Evolutionary conservation across 2,329 filamentous ascomycete genomes (phyloP), one percentile per base, ranked within the genome.

Genomic region (Scytalidium lignicola): DNA sequence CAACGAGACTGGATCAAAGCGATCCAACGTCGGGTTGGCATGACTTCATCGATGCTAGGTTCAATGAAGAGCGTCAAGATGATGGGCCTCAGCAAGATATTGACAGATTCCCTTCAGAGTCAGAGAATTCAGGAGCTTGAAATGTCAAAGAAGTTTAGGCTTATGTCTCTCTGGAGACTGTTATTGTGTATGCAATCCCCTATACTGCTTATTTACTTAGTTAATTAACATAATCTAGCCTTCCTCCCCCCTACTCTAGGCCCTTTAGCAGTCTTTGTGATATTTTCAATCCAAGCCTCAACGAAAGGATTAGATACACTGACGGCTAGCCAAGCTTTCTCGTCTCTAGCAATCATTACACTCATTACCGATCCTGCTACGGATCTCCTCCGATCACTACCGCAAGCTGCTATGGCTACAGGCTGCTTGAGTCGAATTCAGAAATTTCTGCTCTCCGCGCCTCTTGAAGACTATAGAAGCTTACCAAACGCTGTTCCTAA

Each of bases 41-140:
- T 66, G 22, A 71, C 70, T 0, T 65, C 69, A 6, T 62, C 58
- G n/a, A 69, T 71, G 58, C 61, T 74, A 1, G 58, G 57, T 3
- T 62, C 65, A 10, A 73, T 74, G 53, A 74, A 73, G 48, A 65
- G 67, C 2, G 59, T 74, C 48, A 74, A 74, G 43, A 71, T 74
- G 65, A 68, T 67, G 55, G 72, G 72, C 0, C 53, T 73, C 3
- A 62, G 61, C 1, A 59, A 65, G 21, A 63, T 59, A 13, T 57
- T 72, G 19, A 54, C 56, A 4, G 28, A 54, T 1, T 57, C 58
- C 8, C 46, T 74, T 1, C 68, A 70, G 8, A 42, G 17, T 18
- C 47, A 54, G 9, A 45, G 57, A 41, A 28, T 51, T n/a, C 44
- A 49, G 5, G 57, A 59, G 37, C 28, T 56, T 3, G 29, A 52